Base-by-base conservation (phyloP, 768 basidiomycete genomes). In the Pholiota microspora region DNA sequence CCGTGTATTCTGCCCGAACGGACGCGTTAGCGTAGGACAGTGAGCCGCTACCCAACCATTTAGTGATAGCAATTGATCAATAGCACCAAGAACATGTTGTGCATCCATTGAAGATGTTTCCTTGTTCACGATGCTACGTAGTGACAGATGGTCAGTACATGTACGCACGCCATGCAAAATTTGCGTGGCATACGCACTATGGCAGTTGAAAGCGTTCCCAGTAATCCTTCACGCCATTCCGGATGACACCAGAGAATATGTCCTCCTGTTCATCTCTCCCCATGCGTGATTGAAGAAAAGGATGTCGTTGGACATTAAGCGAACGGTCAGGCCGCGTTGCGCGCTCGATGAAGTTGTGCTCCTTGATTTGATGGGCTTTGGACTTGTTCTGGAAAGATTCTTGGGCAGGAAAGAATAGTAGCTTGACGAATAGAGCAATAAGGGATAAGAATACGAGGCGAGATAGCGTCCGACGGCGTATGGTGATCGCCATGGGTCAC, bases 1-100 rank as follows among this genome's bases (percentile, higher is more conserved):
- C 57, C 84, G 80, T 62, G 85, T 88, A 71, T 94, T 92, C 66
- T 95, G 89, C 4, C 92, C 92, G 63, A 99, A 99, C 2, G 97
- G 97, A n/a, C 97, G 86, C 2, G 82, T 82, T 31, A 99, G 80
- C 0, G 92, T 95, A 7, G 96, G 93, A 68, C 96, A 99, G 25
- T 92, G 84, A 2, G 93, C 93, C 23, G 94, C 94, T 12, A 96
- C 97, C 97, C 97, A 99, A 15, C 97, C 97, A 63, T 98, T 98
- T 53, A 98, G 81, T 13, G 91, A 89, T n/a, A 98, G 78, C 0
- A 99, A 78, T 59, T 92, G 92, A 70, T 99, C 97, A 45, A 99
- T 92, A 3, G 95, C 86, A 45, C 80, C 84, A 52, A 93, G 77
- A 21, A 98, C 90, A 52, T 86, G 88, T 68, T 99, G 96, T 7